A percentile compares a stretch with the other conserved stretches of the same genome.
Conservation (phyloP, 768 basidiomycete genomes). For the Lyophyllum shimeji region DNA sequence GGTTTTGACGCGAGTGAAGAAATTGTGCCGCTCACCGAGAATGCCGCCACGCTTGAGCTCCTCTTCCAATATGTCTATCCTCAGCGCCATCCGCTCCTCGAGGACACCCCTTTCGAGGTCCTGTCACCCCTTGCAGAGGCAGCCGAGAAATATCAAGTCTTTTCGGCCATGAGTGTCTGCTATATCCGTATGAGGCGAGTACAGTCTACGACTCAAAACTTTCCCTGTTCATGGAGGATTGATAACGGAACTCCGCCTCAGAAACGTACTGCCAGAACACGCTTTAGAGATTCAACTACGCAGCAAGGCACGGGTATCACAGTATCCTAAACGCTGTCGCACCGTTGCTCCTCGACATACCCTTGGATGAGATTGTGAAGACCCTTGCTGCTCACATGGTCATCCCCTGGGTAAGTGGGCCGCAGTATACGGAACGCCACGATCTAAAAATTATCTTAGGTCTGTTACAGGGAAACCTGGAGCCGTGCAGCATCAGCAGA, state of each 20-base stretch:
- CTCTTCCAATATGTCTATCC: slow-evolving; percentile 12
- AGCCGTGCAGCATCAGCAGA: background rate
- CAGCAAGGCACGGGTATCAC: background rate
- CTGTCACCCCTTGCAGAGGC: slow-evolving; percentile 2
- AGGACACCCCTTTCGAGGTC: background rate
- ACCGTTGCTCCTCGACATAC: background rate
- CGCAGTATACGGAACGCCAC: background rate
- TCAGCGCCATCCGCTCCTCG: background rate
- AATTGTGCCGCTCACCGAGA: slow-evolving; percentile 4
- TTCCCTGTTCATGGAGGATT: no score
- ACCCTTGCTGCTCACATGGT: background rate
- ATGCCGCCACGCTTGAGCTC: slow-evolving; percentile 6
- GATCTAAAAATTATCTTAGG: background rate
- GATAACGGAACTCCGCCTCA: background rate
- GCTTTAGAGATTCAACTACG: background rate
- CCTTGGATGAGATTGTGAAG: background rate
- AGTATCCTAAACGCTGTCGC: background rate
- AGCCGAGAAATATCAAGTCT: slow-evolving; percentile 14
- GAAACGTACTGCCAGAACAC: background rate
- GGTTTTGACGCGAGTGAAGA: background rate
- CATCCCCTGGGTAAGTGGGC: background rate
- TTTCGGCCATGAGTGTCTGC: slow-evolving; percentile 6
- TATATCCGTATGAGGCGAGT: slow-evolving; percentile 7
- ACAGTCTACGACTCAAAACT: no score
- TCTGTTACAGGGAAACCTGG: background rate